Evolutionary conservation across 2,329 filamentous ascomycete species (phyloP).

Genomic region (Verticillium albo-atrum): DNA sequence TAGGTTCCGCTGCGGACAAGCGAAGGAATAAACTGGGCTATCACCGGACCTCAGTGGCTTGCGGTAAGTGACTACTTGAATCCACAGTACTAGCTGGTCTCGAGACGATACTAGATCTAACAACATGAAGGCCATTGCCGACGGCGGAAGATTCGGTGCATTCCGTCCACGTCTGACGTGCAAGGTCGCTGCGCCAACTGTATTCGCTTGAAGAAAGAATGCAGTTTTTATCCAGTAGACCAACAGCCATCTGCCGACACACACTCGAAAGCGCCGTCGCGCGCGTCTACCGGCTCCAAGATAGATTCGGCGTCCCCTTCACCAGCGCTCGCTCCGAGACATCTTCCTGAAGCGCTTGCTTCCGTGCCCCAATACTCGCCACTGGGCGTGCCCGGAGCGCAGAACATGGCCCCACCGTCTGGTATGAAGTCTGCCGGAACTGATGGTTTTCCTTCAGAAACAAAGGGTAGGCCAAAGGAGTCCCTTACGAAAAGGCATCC

Average conservation of each 20-base stretch:
- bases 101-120: not conserved
- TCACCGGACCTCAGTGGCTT: conserved; percentile 90
- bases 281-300: conserved; percentile 32
- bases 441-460: conserved; percentile 32
- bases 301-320: conserved; percentile 43
- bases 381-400: conserved; percentile 37
- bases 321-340: conserved; percentile 36
- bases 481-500: not conserved
- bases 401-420: conserved; percentile 37
- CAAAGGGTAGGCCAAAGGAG: conserved; percentile 34
- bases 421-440: conserved; percentile 32
- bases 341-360: conserved; percentile 32
- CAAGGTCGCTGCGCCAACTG: conserved; percentile 85
- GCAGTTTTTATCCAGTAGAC: conserved; percentile 87
- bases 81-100: too few species aligned
- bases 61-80: conserved; percentile 63
- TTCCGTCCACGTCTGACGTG: conserved; percentile 67
- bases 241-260: conserved; percentile 52
- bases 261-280: conserved; percentile 35
- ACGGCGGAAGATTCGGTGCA: conserved; percentile 87
- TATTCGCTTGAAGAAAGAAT: conserved; percentile 90
- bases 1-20: conserved; percentile 42
- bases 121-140: conserved; percentile 72
- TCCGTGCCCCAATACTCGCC: conserved; percentile 36
- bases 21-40: conserved; percentile 89